phyloP scores from a whole-genome alignment of 2,329 filamentous ascomycete species.

The Claviceps arundinis region DNA sequence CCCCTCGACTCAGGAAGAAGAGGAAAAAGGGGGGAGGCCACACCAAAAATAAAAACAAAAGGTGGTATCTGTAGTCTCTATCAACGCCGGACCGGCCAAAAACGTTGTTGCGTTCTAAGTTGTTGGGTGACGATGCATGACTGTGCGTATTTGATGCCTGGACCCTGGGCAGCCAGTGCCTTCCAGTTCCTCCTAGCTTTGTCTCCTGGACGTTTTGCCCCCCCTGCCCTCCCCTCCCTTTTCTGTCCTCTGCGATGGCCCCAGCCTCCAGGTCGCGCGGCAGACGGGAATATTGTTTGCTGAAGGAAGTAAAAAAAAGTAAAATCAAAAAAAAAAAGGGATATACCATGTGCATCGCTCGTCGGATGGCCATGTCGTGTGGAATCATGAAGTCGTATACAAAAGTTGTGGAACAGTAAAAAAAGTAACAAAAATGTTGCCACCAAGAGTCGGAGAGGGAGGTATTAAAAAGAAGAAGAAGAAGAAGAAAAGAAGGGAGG shows the following conservation, averaged over 20 bases:
- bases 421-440: neutral
- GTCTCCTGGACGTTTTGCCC: no score
- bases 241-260: neutral
- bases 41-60: neutral
- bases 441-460: neutral
- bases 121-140: slow-evolving; percentile 2
- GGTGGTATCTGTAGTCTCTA: slow-evolving; percentile 11
- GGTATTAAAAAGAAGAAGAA: neutral
- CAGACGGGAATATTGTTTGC: neutral
- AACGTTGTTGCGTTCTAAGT: slow-evolving; percentile 9
- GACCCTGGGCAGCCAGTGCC: neutral
- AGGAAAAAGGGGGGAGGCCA: neutral
- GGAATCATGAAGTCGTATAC: slow-evolving; percentile 6
- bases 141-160: neutral
- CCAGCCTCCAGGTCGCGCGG: neutral
- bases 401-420: neutral
- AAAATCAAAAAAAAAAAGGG: no score
- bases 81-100: slow-evolving; percentile 12
- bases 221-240: neutral
- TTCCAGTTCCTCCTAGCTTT: neutral
- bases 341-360: neutral
- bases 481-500: neutral
- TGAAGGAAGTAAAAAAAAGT: neutral
- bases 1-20: no score
- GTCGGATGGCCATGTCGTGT: slow-evolving; percentile 2